A percentile compares a stretch with the other conserved stretches of the same genome.
Evolutionary conservation across 306 rosid species (phyloP).

Genomic region (Sicyos baderoa): DNA sequence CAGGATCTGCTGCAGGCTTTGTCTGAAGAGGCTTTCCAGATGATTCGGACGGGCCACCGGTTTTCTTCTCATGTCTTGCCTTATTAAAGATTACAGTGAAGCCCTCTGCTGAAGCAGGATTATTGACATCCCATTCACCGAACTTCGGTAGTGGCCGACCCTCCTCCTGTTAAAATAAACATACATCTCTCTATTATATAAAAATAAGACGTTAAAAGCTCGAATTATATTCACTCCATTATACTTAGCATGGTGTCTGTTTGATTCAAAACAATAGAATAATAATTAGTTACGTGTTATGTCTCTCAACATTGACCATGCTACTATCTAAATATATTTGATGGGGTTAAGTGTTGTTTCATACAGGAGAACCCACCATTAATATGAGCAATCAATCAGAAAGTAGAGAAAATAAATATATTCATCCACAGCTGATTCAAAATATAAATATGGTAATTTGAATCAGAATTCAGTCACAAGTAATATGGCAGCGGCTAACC

Average conservation of each 20-base stretch:
- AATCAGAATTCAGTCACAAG: not conserved
- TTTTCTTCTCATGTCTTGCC: slow-evolving; percentile 95
- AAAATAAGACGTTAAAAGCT: too few species aligned
- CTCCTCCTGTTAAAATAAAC: slow-evolving; percentile 54
- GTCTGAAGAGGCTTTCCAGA: slow-evolving; percentile 60
- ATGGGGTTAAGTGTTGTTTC: too few species aligned
- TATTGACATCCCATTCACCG: slow-evolving; percentile 99
- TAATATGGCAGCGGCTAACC: not conserved
- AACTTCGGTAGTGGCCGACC: slow-evolving; percentile 94
- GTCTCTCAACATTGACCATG: too few species aligned
- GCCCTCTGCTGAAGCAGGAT: slow-evolving; percentile 99
- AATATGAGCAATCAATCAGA: not conserved
- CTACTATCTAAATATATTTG: too few species aligned
- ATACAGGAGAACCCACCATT: not conserved
- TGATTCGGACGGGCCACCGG: slow-evolving; percentile 89
- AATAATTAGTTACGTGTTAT: too few species aligned
- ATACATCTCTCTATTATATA: not conserved
- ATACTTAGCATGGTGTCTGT: too few species aligned
- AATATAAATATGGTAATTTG: not conserved
- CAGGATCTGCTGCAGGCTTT: slow-evolving; percentile 54
- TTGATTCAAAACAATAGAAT: too few species aligned
- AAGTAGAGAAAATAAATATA: not conserved
- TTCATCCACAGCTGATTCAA: too few species aligned
- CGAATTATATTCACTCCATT: too few species aligned
- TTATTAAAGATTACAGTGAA: slow-evolving; percentile 95